Evolutionary conservation across 345 rosid genomes (phyloP).

Genomic region (Stellera chamaejasme): DNA sequence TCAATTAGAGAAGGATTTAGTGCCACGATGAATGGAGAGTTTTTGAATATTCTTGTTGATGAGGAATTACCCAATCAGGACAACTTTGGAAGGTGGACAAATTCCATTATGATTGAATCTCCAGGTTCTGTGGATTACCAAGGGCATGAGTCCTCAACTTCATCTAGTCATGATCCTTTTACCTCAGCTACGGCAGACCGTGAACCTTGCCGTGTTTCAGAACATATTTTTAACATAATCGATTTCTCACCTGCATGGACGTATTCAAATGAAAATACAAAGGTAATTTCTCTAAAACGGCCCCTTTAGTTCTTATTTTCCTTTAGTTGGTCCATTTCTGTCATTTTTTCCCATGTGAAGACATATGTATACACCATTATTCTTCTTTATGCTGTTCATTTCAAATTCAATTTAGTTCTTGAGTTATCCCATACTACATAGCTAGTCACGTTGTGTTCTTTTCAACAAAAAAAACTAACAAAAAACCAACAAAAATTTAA

Average conservation of each 20-base stretch:
- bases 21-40: constrained; percentile 24
- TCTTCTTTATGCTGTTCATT: too few species aligned
- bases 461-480: too few species aligned
- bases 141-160: constrained; percentile 32
- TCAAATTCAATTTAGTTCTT: too few species aligned
- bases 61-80: constrained; percentile 67
- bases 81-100: constrained; percentile 84
- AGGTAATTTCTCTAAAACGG: constrained; percentile 33
- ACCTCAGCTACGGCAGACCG: constrained; percentile 31
- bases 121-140: constrained; percentile 40
- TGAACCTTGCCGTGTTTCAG: constrained; percentile 31
- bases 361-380: too few species aligned
- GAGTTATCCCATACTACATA: too few species aligned
- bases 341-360: too few species aligned
- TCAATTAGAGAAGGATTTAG: constrained; percentile 25
- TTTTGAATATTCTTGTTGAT: constrained; percentile 35
- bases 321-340: not conserved
- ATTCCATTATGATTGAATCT: constrained; percentile 43
- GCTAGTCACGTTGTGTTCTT: too few species aligned
- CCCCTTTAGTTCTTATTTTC: constrained; percentile 3
- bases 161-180: constrained; percentile 31
- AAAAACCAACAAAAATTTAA: too few species aligned
- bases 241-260: constrained; percentile 88
- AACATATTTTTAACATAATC: constrained; percentile 57
- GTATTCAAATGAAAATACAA: constrained; percentile 71